These are phyloP conservation scores for Paramecium sonneborni DNA, from an alignment of 73 alveolate genomes.

Conservation along the genomic window DNA sequence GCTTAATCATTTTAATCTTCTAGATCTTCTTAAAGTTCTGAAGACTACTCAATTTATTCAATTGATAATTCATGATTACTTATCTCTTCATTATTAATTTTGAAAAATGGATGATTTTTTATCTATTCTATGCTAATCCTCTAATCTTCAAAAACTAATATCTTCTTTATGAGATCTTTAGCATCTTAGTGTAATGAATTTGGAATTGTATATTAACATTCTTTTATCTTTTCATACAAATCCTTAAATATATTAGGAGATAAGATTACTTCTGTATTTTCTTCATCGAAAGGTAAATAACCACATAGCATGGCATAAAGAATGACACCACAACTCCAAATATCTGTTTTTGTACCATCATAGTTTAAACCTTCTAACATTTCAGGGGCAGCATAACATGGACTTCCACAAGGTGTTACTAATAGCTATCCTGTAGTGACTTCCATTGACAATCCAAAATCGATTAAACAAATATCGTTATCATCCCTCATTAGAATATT, in stretches of 20 bases:
- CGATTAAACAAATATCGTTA: constrained; percentile 81
- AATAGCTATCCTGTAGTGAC: constrained; percentile 47
- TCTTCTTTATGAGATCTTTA: constrained; percentile 62
- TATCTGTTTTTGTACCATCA: constrained; percentile 79
- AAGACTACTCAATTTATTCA: neutral
- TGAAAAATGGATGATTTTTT: neutral
- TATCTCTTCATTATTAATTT: neutral
- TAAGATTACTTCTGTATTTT: constrained; percentile 72
- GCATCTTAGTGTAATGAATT: constrained; percentile 65
- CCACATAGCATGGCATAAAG: constrained; percentile 95
- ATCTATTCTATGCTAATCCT: neutral
- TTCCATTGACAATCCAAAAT: constrained; percentile 84
- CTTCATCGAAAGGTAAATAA: constrained; percentile 93
- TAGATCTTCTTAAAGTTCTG: neutral
- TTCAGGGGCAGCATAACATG: constrained; percentile 96
- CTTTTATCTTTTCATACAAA: constrained; percentile 83
- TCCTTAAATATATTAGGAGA: neutral
- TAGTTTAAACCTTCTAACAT: constrained; percentile 88
- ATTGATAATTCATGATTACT: neutral
- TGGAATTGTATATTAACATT: constrained; percentile 83
- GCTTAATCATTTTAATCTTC: neutral
- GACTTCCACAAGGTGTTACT: constrained; percentile 90
- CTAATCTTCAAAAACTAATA: neutral
- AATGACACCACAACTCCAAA: constrained; percentile 94
- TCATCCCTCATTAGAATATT: constrained; percentile 82